These are phyloP conservation scores for Xylaria intraflava DNA, from an alignment of 495 filamentous ascomycete genomes.

Conservation along the genomic window DNA sequence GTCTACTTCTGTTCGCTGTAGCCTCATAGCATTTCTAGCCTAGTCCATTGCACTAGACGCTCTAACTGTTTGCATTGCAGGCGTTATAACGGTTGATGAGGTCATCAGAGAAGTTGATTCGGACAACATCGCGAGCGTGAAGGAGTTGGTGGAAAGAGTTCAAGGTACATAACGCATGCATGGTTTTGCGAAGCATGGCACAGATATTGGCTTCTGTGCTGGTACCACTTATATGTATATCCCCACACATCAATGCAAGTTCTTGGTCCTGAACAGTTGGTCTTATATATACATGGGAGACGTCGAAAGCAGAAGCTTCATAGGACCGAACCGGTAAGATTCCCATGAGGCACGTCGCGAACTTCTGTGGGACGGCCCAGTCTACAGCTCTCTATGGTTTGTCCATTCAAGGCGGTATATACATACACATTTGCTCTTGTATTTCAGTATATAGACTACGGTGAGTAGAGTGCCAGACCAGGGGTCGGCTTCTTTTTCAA, in stretches of 20 bases:
- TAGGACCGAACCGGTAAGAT: too few relatives aligned
- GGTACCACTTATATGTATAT: not conserved
- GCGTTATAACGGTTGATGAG: slow-evolving; percentile 10
- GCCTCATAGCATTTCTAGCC: not conserved
- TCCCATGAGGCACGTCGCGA: too few relatives aligned
- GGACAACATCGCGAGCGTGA: slow-evolving; percentile 13
- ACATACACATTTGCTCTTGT: not conserved
- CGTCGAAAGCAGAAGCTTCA: too few relatives aligned
- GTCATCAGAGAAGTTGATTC: slow-evolving; percentile 5
- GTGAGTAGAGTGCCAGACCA: too few relatives aligned
- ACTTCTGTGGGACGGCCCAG: too few relatives aligned
- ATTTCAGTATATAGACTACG: too few relatives aligned
- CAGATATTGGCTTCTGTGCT: not conserved
- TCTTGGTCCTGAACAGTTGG: too few relatives aligned
- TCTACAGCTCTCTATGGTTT: too few relatives aligned
- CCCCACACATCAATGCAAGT: too few relatives aligned
- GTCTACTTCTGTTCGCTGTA: not conserved
- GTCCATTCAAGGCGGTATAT: not conserved
- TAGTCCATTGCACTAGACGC: slow-evolving; percentile 5
- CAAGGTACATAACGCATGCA: slow-evolving; percentile 5
- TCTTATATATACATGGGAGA: too few relatives aligned
- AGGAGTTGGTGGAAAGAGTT: slow-evolving; percentile 8
- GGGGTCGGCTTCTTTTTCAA: too few relatives aligned
- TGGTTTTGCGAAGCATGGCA: slow-evolving; percentile 5
- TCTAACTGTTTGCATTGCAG: slow-evolving; percentile 10